These are phyloP conservation scores for Heracleum sosnowskyi DNA, from an alignment of 129 eudicot genomes.

Conservation along the genomic window DNA sequence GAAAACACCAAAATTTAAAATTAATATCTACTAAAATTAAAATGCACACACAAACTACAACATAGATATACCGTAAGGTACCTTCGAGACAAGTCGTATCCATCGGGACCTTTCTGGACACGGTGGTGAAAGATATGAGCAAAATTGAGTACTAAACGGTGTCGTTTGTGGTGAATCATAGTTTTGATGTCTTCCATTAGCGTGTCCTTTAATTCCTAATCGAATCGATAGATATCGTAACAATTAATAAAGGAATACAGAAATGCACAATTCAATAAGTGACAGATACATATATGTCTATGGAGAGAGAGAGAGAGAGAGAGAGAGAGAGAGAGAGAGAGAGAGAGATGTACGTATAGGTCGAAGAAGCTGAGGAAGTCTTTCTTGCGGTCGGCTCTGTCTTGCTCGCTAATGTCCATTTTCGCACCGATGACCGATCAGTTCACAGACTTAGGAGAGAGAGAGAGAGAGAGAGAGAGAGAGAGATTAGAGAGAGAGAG, in stretches of 20 bases:
- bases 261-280: too few relatives aligned
- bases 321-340: too few relatives aligned
- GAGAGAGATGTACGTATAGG: conserved; percentile 57
- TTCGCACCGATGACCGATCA: too few relatives aligned
- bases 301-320: too few relatives aligned
- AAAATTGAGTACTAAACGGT: conserved; percentile 64
- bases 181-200: conserved; percentile 49
- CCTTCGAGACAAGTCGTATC: conserved; percentile 76
- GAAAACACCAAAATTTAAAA: too few relatives aligned
- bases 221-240: not conserved
- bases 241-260: too few relatives aligned
- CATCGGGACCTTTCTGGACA: conserved; percentile 32
- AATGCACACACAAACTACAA: too few relatives aligned
- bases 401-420: conserved; percentile 93
- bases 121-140: conserved; percentile 55
- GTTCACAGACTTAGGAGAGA: too few relatives aligned
- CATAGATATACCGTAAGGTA: conserved; percentile 7
- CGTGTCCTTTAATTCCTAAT: conserved; percentile 23
- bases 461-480: too few relatives aligned
- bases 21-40: too few relatives aligned
- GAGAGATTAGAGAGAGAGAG: too few relatives aligned
- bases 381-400: conserved; percentile 61
- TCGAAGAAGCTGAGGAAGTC: conserved; percentile 66
- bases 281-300: too few relatives aligned
- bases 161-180: conserved; percentile 63